Base-by-base conservation (phyloP, 306 rosid genomes). In the Quercus rubra region DNA sequence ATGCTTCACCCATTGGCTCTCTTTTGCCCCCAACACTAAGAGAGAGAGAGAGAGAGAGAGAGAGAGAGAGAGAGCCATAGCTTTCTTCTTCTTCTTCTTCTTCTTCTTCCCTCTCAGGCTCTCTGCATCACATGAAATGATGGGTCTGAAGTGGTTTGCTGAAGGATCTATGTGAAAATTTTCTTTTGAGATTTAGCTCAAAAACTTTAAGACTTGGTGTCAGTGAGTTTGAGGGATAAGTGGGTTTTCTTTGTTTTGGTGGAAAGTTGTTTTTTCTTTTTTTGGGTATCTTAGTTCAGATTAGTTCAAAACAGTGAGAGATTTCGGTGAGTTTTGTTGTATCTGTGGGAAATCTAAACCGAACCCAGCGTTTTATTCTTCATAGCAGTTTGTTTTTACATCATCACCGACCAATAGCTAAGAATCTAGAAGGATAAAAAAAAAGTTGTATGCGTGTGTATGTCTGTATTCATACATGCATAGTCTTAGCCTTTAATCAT, bases 361-460 rank as follows among this genome's bases (percentile, higher is more conserved):
- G 46, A 41, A 8, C 46, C 20, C 25, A 33, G 43, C 4, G 41
- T 31, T 17, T 67, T 49, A 41, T 67, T 41, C 57, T 41, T 78
- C 73, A 59, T 62, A 38, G 69, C 77, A 49, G 75, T 9, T 66
- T 77, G 19, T 70, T 41, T 58, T 74, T 61, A 38, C 35, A 56
- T 63, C 74, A 46, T 61, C 64, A 76, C 57, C 55, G 83, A 18
- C 77, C 79, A 80, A 72, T 77, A 70, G 30, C 64, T 71, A 70
- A 71, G 78, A 77, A 66, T 73, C 67, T 75, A 70, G 31, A 33
- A 73, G 77, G 67, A 19, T 33, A 41, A 41, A 41, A 41, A 63
- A 57, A 77, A 38, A 74, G 54, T 74, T 23, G 51, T 35, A 51
- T 25, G 19, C 43, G 57, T 80, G 83, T 87, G 78, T 67, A 51